A percentile compares a stretch with the other conserved stretches of the same genome.
Evolutionary conservation across 2,329 filamentous ascomycete species (phyloP).

Genomic region (Reticulascus tulasneorum): DNA sequence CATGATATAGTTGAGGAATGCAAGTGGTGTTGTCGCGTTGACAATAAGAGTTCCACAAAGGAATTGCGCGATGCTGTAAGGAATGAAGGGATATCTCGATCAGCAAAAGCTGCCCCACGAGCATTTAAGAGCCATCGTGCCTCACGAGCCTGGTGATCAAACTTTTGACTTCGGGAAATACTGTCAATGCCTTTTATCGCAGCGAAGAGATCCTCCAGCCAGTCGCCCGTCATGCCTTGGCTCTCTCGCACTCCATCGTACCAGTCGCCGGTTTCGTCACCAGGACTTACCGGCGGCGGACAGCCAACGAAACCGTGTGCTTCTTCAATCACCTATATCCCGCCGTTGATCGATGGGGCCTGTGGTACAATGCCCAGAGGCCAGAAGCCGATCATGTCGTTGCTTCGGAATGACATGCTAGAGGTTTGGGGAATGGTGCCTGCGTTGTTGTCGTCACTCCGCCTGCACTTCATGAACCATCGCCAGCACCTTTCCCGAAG

Average conservation of each 20-base stretch:
- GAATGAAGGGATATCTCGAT: no score
- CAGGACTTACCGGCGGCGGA: slow-evolving; percentile 4
- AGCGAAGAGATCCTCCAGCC: slow-evolving; percentile 8
- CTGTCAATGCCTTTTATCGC: slow-evolving; percentile 13
- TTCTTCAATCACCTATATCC: slow-evolving; percentile 26
- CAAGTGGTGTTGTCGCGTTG: no score
- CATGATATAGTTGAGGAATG: no score
- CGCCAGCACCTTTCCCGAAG: slow-evolving; percentile 14
- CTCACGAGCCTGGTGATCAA: no score
- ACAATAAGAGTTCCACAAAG: no score
- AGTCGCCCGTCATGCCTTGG: slow-evolving; percentile 10
- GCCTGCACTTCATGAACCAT: slow-evolving; percentile 13
- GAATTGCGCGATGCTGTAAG: no score
- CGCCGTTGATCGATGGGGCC: slow-evolving; percentile 29
- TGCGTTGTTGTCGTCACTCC: slow-evolving; percentile 17
- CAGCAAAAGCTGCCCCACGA: no score
- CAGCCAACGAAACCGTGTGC: slow-evolving; percentile 10
- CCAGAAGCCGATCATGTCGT: slow-evolving; percentile 16
- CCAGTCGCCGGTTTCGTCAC: slow-evolving; percentile 8
- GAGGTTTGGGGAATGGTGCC: slow-evolving; percentile 16
- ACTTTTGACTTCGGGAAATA: background rate
- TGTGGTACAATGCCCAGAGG: slow-evolving; percentile 27
- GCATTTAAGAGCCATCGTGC: no score
- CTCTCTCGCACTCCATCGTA: slow-evolving; percentile 13
- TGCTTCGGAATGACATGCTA: slow-evolving; percentile 19